Evolutionary conservation across 768 basidiomycete species (phyloP), one percentile per base, ranked within the genome.

Genomic region (Lentinula sp.): DNA sequence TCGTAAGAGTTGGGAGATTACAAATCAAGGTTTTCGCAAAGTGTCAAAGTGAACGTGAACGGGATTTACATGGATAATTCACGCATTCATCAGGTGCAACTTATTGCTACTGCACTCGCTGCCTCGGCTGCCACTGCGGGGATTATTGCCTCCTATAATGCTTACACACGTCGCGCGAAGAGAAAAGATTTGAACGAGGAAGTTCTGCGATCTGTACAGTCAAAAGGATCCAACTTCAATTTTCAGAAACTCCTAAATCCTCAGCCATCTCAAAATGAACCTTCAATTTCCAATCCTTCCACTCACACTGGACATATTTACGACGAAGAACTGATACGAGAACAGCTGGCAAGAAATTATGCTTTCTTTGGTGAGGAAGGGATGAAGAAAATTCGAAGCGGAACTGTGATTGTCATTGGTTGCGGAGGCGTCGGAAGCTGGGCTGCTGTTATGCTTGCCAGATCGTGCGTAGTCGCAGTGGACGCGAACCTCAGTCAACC

Each of bases 341-440:
- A 99, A 69, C 88, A 97, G 72, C 80, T 99, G 50, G 89, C 96
- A 3, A 78, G 97, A 45, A 98, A 98, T 74, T 97, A 96, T 67
- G 87, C 90, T 8, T 98, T 98, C 74, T 89, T 98, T 57, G 94
- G 93, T 0, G 91, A 95, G 35, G 90, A 93, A 39, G 84, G 84
- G 43, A 96, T 98, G 92, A 71, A 74, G 9, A 87, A 84, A 68
- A 80, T 98, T 57, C 80, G 97, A 57, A 69, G 78, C 8, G 84
- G 86, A 11, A 83, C 79, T 4, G 95, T 98, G 1, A 94, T 93
- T 16, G 77, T 98, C 18, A 88, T 99, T 3, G 97, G 97, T 5
- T 93, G 95, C 65, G 97, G 97, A 61, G 96, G 97, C 2, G 97
- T 99, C 0, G 97, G 97, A 0, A 95, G 92, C 69, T 96, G 94